These are phyloP conservation scores for Trametes cubensis DNA, from an alignment of 768 basidiomycete genomes.

Conservation along the genomic window DNA sequence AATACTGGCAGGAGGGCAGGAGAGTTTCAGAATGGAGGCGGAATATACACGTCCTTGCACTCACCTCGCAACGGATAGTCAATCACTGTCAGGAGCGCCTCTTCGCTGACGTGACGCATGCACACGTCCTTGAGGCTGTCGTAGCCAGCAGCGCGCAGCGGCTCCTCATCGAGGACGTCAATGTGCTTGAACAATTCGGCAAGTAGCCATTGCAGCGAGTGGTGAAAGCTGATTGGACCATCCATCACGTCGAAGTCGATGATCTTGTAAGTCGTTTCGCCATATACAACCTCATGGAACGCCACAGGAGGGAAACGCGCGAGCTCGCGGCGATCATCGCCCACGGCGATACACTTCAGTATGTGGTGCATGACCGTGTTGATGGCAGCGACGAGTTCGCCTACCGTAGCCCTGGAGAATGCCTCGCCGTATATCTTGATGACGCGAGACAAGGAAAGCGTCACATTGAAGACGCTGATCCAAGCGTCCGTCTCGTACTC, in stretches of 20 bases:
- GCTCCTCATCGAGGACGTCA: slow-evolving; percentile 60
- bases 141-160: slow-evolving; percentile 54
- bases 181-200: slow-evolving; percentile 88
- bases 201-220: slow-evolving; percentile 88
- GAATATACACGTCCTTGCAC: slow-evolving; percentile 29
- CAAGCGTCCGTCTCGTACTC: slow-evolving; percentile 97
- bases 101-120: slow-evolving; percentile 61
- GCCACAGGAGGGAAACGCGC: slow-evolving; percentile 62
- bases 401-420: slow-evolving; percentile 58
- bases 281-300: slow-evolving; percentile 72
- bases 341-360: slow-evolving; percentile 67
- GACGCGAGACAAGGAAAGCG: slow-evolving; percentile 83
- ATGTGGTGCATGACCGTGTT: slow-evolving; percentile 71
- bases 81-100: slow-evolving; percentile 72
- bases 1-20: slow-evolving; percentile 61
- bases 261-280: slow-evolving; percentile 57
- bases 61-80: slow-evolving; percentile 89
- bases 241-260: slow-evolving; percentile 79
- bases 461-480: slow-evolving; percentile 96
- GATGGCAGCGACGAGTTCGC: slow-evolving; percentile 68
- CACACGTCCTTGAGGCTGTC: slow-evolving; percentile 63
- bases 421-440: slow-evolving; percentile 90
- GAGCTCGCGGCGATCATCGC: slow-evolving; percentile 68
- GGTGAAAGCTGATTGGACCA: slow-evolving; percentile 90
- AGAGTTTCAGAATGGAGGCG: background rate